A percentile compares a stretch with the other conserved stretches of the same genome.
These are phyloP conservation scores for Podospora sp. DNA, from an alignment of 495 filamentous ascomycete genomes.

Conservation along the genomic window DNA sequence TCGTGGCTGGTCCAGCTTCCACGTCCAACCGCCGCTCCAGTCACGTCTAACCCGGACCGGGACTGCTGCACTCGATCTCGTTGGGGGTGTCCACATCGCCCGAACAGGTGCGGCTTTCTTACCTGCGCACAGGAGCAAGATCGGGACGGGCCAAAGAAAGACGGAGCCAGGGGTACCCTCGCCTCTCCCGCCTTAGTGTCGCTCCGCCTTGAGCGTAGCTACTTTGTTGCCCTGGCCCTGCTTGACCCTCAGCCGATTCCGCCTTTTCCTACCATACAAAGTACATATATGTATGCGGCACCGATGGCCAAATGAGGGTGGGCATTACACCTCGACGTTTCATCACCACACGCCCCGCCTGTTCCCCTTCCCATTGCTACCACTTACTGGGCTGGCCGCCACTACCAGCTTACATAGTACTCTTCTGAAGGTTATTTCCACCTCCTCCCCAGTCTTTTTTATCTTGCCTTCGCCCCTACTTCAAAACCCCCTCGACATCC, in stretches of 20 bases:
- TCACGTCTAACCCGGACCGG: constrained; percentile 6
- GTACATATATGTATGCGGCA: constrained; percentile 38
- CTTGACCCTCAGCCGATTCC: constrained; percentile 32
- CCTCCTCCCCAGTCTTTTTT: constrained; percentile 30
- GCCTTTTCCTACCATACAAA: constrained; percentile 34
- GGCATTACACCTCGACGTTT: constrained; percentile 52
- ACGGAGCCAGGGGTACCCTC: constrained; percentile 39
- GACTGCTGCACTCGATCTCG: constrained; percentile 19
- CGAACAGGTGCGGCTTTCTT: constrained; percentile 22
- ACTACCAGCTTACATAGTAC: constrained; percentile 55
- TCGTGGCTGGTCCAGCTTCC: constrained; percentile 16
- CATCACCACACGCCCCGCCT: constrained; percentile 52
- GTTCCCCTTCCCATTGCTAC: constrained; percentile 40
- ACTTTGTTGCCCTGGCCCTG: constrained; percentile 26
- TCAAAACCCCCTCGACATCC: constrained; percentile 20
- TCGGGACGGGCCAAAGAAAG: constrained; percentile 32
- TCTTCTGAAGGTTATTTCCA: constrained; percentile 54
- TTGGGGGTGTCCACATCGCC: constrained; percentile 15
- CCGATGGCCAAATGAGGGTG: constrained; percentile 52
- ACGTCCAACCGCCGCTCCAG: constrained; percentile 19
- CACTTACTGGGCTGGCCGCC: constrained; percentile 53
- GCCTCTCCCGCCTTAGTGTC: constrained; percentile 33
- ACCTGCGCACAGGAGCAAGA: constrained; percentile 22
- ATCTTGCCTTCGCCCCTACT: constrained; percentile 19
- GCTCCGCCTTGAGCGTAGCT: constrained; percentile 35